Evolutionary conservation across 768 basidiomycete genomes (phyloP), one percentile per base, ranked within the genome.

Genomic region (Collybia nuda): DNA sequence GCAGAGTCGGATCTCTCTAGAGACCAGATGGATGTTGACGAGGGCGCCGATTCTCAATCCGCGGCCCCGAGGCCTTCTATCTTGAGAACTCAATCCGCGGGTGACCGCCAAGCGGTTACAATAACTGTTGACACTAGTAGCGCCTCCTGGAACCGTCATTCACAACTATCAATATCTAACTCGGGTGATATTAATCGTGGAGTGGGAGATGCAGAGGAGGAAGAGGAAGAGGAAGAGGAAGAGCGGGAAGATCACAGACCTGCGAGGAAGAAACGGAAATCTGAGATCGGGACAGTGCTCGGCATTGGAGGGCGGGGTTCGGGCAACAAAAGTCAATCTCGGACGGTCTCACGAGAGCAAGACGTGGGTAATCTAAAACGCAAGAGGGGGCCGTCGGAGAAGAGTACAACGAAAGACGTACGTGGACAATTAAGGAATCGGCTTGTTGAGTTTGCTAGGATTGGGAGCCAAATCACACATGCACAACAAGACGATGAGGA

Each of bases 381-480:
- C 54, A 51, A 39, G 47, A 36, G 44, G 29, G 51, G 44, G 36
- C 43, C 46, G 14, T 59, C 61, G 38, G 32, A 32, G 3, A 32
- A 32, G 32, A 32, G 14, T 11, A 62, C 55, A 51, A 38, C 21
- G 15, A 40, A 29, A 12, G 40, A 32, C 4, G 24, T 53, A 9
- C 57, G 44, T n/a, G 62, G 67, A 51, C 70, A 61, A 26, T 64
- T 88, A 45, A 72, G 78, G 48, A 71, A 66, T 44, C 75, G 65
- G 44, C 59, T 90, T 50, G 73, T 67, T 39, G 75, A 67, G 9
- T 89, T 84, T 67, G 76, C 84, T 9, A 72, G 81, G 55, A 62
- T 61, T 29, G 82, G 81, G 35, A 76, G 72, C 53, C 73, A 69
- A 39, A 21, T 59, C 17, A 52, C 54, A 22, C 53, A 24, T 35